phyloP scores from a whole-genome alignment of 2,329 filamentous ascomycete species.

The Penicillium verrucosum region DNA sequence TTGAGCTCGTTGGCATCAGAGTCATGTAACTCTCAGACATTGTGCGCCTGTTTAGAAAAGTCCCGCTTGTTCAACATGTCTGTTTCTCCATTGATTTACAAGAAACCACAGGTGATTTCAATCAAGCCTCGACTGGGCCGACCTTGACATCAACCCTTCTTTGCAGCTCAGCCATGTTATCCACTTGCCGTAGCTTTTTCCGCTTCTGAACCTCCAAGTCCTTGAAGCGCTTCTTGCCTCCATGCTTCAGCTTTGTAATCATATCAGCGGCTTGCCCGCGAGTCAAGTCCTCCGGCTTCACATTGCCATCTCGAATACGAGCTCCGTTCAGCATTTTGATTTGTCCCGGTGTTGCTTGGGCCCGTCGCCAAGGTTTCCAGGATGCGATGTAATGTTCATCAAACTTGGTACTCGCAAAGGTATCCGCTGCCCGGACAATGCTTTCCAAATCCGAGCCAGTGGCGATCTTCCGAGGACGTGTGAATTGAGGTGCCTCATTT shows the following conservation, averaged over 20 bases:
- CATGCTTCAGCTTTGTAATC: conserved; percentile 88
- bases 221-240: conserved; percentile 65
- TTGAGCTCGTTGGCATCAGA: neutral
- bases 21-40: neutral
- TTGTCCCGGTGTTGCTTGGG: conserved; percentile 57
- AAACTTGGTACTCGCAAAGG: conserved; percentile 66
- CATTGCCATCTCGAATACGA: conserved; percentile 20
- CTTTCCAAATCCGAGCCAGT: conserved; percentile 64
- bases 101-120: too few species aligned
- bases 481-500: conserved; percentile 55
- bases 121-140: conserved; percentile 41
- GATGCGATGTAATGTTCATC: conserved; percentile 65
- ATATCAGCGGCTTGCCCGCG: conserved; percentile 83
- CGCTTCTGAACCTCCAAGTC: conserved; percentile 43
- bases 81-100: neutral
- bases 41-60: neutral
- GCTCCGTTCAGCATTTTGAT: conserved; percentile 43
- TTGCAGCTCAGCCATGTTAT: conserved; percentile 16
- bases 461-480: conserved; percentile 66
- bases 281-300: conserved; percentile 52
- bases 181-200: conserved; percentile 11
- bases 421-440: conserved; percentile 82
- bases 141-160: conserved; percentile 41
- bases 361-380: conserved; percentile 66
- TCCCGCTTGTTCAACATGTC: neutral